Evolutionary conservation across 2,329 filamentous ascomycete genomes (phyloP), one percentile per base, ranked within the genome.

Genomic region (Colletotrichum lentis): DNA sequence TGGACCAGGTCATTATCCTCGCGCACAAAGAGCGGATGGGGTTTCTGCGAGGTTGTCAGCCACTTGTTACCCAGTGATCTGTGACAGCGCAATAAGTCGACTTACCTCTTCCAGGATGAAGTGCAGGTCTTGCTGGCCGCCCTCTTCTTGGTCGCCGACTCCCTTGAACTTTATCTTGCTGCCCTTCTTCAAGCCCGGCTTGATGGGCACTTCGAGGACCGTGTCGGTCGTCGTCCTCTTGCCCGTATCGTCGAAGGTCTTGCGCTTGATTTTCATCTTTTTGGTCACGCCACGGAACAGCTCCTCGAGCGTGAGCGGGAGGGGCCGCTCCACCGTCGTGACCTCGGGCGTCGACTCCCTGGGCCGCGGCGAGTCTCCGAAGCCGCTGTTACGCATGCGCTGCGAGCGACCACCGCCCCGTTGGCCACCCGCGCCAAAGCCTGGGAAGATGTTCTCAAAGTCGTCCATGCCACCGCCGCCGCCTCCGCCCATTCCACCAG

Each of bases 91-190:
- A 31, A 18, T 8, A 12, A n/a, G 20, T 20, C 3, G 16, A 53
- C 90, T 84, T 87, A 94, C 93, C 90, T 97, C 95, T 79, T 94
- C 91, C 24, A 99, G 88, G 67, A 99, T 91, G 74, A 99, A 97
- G 78, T 97, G 94, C 60, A 99, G 80, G 79, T 99, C 96, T 79
- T 99, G 96, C 67, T 94, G 92, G 16, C 95, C 95, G 49, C 96
- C 96, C 76, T 98, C 96, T 70, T 97, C 94, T 78, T 98, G 94
- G 79, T 99, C 96, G 12, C 96, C 96, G n/a, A 99, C 94, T 49
- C 95, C 94, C 76, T 92, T 92, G 77, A 97, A 99, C 81, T 97
- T 97, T 80, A 99, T 97, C 85, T 98, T 99, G 76, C 93, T 97
- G 37, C 96, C 96, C 74, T 96, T 94, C 82, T 98, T 97, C 80